Evolutionary conservation across 495 filamentous ascomycete genomes (phyloP).

Genomic region (Podospora anserina): DNA sequence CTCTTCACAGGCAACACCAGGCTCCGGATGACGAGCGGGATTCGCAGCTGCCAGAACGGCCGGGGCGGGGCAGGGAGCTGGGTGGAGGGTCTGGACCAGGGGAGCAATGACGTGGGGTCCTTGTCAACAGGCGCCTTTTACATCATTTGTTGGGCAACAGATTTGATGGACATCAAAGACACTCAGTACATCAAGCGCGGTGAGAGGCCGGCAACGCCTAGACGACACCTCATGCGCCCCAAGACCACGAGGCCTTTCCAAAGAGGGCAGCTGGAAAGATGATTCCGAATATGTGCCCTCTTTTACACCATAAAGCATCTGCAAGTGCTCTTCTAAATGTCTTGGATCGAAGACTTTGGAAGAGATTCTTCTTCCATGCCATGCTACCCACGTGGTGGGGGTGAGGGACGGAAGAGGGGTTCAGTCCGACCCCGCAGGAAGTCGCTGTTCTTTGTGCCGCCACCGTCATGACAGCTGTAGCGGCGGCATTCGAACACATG

Average conservation of each 20-base stretch:
- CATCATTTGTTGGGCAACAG: slow-evolving; percentile 10
- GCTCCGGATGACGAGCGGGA: slow-evolving; percentile 13
- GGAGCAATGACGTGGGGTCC: slow-evolving; percentile 22
- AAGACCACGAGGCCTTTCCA: neutral
- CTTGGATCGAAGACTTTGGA: slow-evolving; percentile 4
- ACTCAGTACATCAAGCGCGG: no score
- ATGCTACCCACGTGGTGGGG: slow-evolving; percentile 14
- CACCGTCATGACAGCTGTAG: no score
- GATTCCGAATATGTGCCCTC: neutral
- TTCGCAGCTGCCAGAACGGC: slow-evolving; percentile 5
- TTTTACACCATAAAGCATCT: neutral
- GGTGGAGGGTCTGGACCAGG: neutral
- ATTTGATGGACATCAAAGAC: neutral
- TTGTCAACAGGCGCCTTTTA: neutral
- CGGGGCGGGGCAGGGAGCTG: slow-evolving; percentile 17
- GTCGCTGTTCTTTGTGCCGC: neutral
- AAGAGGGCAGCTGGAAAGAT: neutral
- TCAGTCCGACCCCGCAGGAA: neutral
- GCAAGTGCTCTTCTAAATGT: neutral
- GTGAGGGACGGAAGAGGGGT: slow-evolving; percentile 3
- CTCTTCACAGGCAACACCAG: slow-evolving; percentile 16
- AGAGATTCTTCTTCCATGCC: neutral
- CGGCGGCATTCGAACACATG: no score
- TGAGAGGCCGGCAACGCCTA: neutral
- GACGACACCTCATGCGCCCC: neutral